These are phyloP conservation scores for Phaffia rhodozyma DNA, from an alignment of 1,284 basidiomycete species.

Conservation along the genomic window DNA sequence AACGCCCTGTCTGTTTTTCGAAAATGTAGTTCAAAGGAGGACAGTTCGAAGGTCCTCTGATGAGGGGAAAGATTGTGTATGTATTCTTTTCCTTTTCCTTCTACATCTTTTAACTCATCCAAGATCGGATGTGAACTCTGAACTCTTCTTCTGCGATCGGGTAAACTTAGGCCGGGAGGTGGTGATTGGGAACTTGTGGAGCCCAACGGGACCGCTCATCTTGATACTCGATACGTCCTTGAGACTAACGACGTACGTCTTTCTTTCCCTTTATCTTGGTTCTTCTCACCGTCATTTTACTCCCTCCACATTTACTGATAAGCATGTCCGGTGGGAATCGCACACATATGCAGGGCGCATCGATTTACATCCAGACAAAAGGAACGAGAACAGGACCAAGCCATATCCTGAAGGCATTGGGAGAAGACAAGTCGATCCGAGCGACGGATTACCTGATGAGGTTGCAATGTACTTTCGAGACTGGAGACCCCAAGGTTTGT, in stretches of 20 bases:
- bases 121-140: no score
- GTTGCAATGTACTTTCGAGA: slow-evolving; percentile 23
- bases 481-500: slow-evolving; percentile 23
- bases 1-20: neutral
- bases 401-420: slow-evolving; percentile 22
- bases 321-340: neutral
- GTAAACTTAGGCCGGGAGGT: slow-evolving; percentile 18
- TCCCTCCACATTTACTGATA: neutral
- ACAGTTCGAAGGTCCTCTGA: slow-evolving; percentile 22
- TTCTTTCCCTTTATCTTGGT: neutral
- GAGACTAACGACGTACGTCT: slow-evolving; percentile 21
- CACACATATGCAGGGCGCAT: slow-evolving; percentile 10
- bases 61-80: slow-evolving; percentile 20
- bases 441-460: slow-evolving; percentile 23
- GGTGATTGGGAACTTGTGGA: slow-evolving; percentile 22
- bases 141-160: neutral
- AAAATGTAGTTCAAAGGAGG: slow-evolving; percentile 19
- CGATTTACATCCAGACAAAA: slow-evolving; percentile 23
- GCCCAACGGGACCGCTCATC: slow-evolving; percentile 7
- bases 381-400: slow-evolving; percentile 24
- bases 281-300: neutral
- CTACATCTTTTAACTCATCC: no score
- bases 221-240: slow-evolving; percentile 9
- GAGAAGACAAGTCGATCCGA: slow-evolving; percentile 21
- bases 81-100: neutral